Base-by-base conservation (phyloP, 139 green algal species). In the Chlorella sp. region DNA sequence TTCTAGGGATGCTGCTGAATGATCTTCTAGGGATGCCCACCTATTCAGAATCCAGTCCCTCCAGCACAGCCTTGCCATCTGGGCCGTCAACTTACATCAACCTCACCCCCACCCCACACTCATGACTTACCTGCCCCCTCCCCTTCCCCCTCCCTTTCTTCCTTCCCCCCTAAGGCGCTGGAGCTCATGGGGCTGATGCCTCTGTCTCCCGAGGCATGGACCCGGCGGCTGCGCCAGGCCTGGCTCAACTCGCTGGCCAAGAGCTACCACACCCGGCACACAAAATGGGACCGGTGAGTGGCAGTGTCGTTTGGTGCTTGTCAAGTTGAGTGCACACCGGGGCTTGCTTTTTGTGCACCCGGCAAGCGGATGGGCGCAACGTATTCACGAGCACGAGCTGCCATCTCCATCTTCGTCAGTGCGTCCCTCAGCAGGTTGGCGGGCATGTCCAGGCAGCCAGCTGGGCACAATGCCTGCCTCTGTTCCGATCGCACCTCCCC, bases 181-280 rank as follows among this genome's bases (percentile, higher is more conserved):
- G 80, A 85, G 24, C 18, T 85, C 28, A 85, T 85, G 80, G 80
- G 80, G 11, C 22, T 85, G 28, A 11, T 34, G 60, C 60, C 5
- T 19, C 24, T 77, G 60, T 57, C n/a, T n/a, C 82, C 82, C 5
- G 60, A n/a, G 19, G 60, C 61, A 19, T 87, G 61, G 82, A 78
- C 60, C 14, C 11, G 28, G 34, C 39, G 39, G 28, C 68, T 88
- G 84, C 84, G 30, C 75, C 60, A 61, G 82, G 36, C 76, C 12
- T 92, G 85, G 78, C 68, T 30, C 11, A 77, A 66, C n/a, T 82
- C 77, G 30, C 66, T 85, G 79, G 69, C 68, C 16, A 90, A 88
- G 79, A 57, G 80, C 28, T 92, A 92, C 53, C 89, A 92, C 79
- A 85, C 16, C 30, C 57, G 40, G 21, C 42, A 66, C 40, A 93